phyloP scores from a whole-genome alignment of 2,329 filamentous ascomycete genomes.

The Colletotrichum navitas region DNA sequence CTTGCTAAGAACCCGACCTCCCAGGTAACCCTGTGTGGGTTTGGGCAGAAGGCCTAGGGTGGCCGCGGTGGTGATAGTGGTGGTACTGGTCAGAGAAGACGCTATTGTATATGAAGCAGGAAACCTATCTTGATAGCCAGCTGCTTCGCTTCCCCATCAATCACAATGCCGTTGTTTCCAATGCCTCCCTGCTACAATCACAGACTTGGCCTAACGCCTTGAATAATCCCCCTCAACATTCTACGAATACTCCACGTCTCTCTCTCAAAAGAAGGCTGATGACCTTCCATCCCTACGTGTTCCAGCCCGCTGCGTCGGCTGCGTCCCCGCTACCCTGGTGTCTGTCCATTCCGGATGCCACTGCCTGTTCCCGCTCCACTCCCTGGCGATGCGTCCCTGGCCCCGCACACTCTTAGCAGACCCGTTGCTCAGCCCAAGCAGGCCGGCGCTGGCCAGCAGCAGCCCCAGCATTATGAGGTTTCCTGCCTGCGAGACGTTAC shows the following conservation, averaged over 20 bases:
- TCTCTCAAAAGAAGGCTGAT: slow-evolving; percentile 23
- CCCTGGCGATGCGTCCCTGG: slow-evolving; percentile 61
- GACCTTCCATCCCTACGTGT: slow-evolving; percentile 21
- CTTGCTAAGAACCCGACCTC: too few relatives aligned
- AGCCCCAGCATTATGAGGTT: slow-evolving; percentile 64
- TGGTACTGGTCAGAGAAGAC: too few relatives aligned
- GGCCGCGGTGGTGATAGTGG: too few relatives aligned
- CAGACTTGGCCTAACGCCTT: too few relatives aligned
- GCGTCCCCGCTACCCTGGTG: background rate
- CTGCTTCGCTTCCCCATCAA: too few relatives aligned
- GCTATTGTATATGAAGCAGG: too few relatives aligned
- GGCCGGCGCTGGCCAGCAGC: slow-evolving; percentile 63
- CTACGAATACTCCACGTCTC: slow-evolving; percentile 12
- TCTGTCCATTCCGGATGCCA: background rate
- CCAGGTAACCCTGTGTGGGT: too few relatives aligned
- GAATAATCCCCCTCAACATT: too few relatives aligned
- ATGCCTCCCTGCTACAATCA: too few relatives aligned
- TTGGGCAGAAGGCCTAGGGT: too few relatives aligned
- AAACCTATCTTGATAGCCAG: too few relatives aligned
- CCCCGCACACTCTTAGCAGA: slow-evolving; percentile 61
- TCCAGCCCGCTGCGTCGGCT: slow-evolving; percentile 3
- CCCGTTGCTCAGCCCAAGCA: slow-evolving; percentile 67
- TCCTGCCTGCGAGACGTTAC: slow-evolving; percentile 66
- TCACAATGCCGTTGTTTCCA: too few relatives aligned
- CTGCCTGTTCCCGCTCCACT: slow-evolving; percentile 25